Conservation (phyloP, 805 yeast species). For the Starmerella sp. region DNA sequence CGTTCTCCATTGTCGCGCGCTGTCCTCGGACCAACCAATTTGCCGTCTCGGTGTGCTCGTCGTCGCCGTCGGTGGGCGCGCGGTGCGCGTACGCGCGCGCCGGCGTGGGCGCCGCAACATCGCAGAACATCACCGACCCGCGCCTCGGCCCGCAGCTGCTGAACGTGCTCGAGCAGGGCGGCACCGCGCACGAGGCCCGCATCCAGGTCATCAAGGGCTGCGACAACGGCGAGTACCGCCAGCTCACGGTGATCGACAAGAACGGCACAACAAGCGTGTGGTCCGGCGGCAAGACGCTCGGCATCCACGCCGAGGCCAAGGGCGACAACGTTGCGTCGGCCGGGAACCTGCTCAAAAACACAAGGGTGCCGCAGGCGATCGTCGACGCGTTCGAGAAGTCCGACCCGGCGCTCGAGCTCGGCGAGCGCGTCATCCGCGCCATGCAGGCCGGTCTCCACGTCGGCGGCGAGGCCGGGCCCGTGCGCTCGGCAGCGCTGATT, state of each 20-base stretch:
- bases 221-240: constrained; percentile 11
- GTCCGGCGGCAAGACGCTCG: constrained; percentile 16
- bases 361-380: constrained; percentile 11
- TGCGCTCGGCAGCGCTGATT: constrained; percentile 14
- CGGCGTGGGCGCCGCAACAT: constrained; percentile 18
- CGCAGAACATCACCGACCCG: constrained; percentile 20
- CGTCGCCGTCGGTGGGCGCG: constrained; percentile 20
- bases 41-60: constrained; percentile 16
- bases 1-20: constrained; percentile 18
- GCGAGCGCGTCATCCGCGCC: constrained; percentile 14
- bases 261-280: constrained; percentile 14
- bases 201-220: constrained; percentile 1
- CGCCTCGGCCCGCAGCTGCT: constrained; percentile 16
- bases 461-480: constrained; percentile 21
- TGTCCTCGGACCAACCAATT: constrained; percentile 15
- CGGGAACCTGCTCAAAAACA: constrained; percentile 14
- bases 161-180: constrained; percentile 10
- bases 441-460: constrained; percentile 19
- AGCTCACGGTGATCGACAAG: constrained; percentile 14
- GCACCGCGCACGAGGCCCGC: constrained; percentile 9
- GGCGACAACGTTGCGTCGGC: constrained; percentile 14
- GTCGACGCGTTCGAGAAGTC: constrained; percentile 11
- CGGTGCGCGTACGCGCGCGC: constrained; percentile 19
- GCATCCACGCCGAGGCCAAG: constrained; percentile 9
- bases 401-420: constrained; percentile 6